phyloP scores from a whole-genome alignment of 176 grass and related monocot genomes.

The Lolium multiflorum region DNA sequence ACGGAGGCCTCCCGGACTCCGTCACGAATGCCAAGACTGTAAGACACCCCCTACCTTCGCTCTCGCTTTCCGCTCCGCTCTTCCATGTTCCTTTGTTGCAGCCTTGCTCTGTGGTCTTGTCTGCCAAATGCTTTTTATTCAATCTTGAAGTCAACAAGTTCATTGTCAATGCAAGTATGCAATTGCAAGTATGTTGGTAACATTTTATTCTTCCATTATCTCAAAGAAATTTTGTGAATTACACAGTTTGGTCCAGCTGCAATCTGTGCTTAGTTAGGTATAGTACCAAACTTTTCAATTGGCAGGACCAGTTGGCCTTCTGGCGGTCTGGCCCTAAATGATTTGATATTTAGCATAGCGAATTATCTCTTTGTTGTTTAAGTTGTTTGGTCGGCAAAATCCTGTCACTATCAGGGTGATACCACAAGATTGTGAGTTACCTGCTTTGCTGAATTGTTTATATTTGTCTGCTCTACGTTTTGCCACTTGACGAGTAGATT shows the following conservation, averaged over 20 bases:
- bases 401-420: constrained; percentile 30
- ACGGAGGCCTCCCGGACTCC: constrained; percentile 78
- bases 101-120: not conserved
- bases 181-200: not conserved
- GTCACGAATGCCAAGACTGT: constrained; percentile 65
- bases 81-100: constrained; percentile 8
- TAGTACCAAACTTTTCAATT: not conserved
- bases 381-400: constrained; percentile 31
- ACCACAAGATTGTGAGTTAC: not conserved
- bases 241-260: too few species aligned
- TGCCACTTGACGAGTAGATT: not conserved
- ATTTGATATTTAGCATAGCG: not conserved
- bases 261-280: constrained; percentile 20
- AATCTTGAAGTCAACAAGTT: not conserved
- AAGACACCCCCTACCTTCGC: constrained; percentile 17
- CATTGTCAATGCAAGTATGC: not conserved
- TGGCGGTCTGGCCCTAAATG: not conserved
- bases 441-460: constrained; percentile 4
- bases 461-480: constrained; percentile 22
- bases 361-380: constrained; percentile 24
- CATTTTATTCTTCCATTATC: not conserved
- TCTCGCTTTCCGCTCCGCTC: not conserved
- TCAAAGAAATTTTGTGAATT: not conserved
- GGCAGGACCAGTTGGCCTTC: constrained; percentile 10
- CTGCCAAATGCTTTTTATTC: not conserved